Base-by-base conservation (phyloP, 139 green algal genomes). In the Auxenochlorella protothecoides region DNA sequence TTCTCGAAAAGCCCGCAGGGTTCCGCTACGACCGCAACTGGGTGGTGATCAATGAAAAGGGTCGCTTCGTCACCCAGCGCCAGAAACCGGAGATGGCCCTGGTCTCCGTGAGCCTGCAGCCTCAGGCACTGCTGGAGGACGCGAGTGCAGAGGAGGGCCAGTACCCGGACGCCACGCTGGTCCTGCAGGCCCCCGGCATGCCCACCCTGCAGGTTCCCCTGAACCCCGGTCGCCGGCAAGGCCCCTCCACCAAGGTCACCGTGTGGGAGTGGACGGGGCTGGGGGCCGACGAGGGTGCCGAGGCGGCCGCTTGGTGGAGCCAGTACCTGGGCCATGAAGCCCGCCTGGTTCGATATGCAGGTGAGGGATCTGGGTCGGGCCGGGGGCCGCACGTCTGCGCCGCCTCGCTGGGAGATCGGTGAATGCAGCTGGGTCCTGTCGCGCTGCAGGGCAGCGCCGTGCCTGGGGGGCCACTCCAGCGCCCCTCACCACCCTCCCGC, bases 231-330 rank as follows among this genome's bases (percentile, higher is more conserved):
- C 57, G 9, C 57, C 9, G 9, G 68, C 53, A 71, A n/a, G 54
- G 9, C 9, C 9, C 57, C 9, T 9, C 9, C 57, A 62, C 9
- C 57, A 44, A 44, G 4, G 66, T 74, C 9, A 87, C 74, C 3
- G 85, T 92, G 60, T 92, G 88, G 84, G 86, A 89, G 53, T 93
- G 88, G 88, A 82, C 56, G 2, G 88, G 88, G 12, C 12, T 53
- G 13, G 88, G 78, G 5, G 56, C 74, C 16, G 87, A 91, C 59
- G 82, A 85, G 72, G 85, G 87, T 44, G 74, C 81, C 7, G 79
- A 86, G 3, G 88, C 81, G 4, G 84, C 84, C n/a, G 65, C 57
- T 2, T 93, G 88, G 88, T 85, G 91, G 68, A 80, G 59, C 70
- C 14, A 74, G n/a, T 89, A 83, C 74, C 74, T 93, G 63, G 88